These are phyloP conservation scores for Penicillium sp. DNA, from an alignment of 2,329 filamentous ascomycete genomes.

Conservation along the genomic window DNA sequence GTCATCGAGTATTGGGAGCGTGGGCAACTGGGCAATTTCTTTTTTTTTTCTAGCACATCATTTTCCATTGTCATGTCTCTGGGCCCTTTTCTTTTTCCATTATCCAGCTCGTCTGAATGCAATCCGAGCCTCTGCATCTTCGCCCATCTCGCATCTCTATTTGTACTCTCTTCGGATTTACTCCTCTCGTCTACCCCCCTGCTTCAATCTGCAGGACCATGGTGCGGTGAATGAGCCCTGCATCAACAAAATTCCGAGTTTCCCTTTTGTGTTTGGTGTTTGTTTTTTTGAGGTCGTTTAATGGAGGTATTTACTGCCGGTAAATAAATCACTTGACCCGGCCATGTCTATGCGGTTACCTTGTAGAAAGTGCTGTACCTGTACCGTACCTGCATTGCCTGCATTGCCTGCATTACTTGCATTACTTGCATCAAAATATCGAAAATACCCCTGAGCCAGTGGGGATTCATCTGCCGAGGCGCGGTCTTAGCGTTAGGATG, in stretches of 20 bases:
- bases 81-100: conserved; percentile 25
- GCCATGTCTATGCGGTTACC: not conserved
- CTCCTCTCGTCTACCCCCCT: not conserved
- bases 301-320: conserved; percentile 1
- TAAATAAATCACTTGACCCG: conserved; percentile 1
- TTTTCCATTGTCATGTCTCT: conserved; percentile 31
- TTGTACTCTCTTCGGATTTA: conserved; percentile 4
- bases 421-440: not conserved
- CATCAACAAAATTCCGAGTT: not conserved
- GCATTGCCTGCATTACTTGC: not conserved
- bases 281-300: not conserved
- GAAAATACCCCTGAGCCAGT: not conserved
- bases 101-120: conserved; percentile 23
- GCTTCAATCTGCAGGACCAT: not conserved
- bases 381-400: not conserved
- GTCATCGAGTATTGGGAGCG: conserved; percentile 35
- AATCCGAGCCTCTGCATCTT: conserved; percentile 19
- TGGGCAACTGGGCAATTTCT: conserved; percentile 29
- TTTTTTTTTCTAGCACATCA: conserved; percentile 35
- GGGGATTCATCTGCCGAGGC: not conserved
- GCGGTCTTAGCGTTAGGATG: not conserved
- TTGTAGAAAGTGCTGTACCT: not conserved
- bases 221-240: not conserved
- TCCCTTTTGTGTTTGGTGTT: not conserved
- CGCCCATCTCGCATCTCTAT: conserved; percentile 11